Evolutionary conservation across 2,329 filamentous ascomycete species (phyloP).

Genomic region (Mycosphaerella sp.): DNA sequence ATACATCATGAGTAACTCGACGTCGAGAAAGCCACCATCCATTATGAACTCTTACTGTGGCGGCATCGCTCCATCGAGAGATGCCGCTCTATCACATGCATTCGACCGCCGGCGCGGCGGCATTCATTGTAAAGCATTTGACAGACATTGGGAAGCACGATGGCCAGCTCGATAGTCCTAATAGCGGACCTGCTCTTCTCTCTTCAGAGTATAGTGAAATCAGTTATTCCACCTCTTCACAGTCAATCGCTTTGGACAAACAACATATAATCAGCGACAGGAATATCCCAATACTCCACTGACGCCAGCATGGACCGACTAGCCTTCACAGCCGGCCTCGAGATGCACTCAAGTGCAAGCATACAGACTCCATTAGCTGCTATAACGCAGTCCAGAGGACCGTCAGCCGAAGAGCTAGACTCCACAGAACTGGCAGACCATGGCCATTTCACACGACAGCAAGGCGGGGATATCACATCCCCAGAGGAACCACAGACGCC

Average conservation of each 20-base stretch:
- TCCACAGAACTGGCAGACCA: slow-evolving; percentile 24
- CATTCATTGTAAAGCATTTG: not conserved
- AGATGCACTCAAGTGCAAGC: not conserved
- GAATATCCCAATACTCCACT: not conserved
- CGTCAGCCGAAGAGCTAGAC: slow-evolving; percentile 26
- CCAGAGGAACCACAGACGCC: not conserved
- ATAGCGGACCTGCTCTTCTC: not conserved
- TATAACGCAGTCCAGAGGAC: slow-evolving; percentile 11
- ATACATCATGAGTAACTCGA: not conserved
- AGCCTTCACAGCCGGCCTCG: not conserved
- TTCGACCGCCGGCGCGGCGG: not conserved
- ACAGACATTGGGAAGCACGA: not conserved
- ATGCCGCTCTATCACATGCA: not conserved
- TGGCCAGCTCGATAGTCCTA: not conserved
- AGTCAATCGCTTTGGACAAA: not conserved
- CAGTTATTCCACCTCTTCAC: not conserved
- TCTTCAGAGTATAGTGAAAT: not conserved
- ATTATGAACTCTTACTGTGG: not conserved
- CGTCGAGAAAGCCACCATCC: not conserved
- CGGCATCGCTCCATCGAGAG: not conserved
- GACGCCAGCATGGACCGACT: not conserved
- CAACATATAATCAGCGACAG: not conserved
- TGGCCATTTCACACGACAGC: slow-evolving; percentile 9
- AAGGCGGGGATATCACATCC: not conserved
- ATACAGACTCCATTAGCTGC: slow-evolving; percentile 1